Evolutionary conservation across 495 filamentous ascomycete species (phyloP).

Genomic region (Apodospora peruviana): DNA sequence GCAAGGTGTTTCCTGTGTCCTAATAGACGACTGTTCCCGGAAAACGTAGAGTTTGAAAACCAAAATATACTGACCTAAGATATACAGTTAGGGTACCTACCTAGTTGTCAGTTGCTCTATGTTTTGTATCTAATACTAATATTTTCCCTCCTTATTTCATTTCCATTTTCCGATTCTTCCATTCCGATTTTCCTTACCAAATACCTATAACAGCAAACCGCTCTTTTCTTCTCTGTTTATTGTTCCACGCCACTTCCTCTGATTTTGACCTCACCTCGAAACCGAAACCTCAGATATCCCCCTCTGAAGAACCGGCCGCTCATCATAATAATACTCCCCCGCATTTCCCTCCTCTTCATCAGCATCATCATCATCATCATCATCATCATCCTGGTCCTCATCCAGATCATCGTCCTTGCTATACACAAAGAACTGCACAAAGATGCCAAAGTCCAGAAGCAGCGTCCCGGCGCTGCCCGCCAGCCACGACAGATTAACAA

Average conservation of each 20-base stretch:
- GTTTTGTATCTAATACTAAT: not conserved
- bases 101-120: no score
- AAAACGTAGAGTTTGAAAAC: no score
- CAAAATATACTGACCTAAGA: no score
- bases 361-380: slow-evolving; percentile 1
- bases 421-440: slow-evolving; percentile 90
- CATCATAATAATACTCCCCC: slow-evolving; percentile 26
- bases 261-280: not conserved
- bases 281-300: slow-evolving; percentile 16
- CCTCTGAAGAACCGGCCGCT: slow-evolving; percentile 34
- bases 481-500: slow-evolving; percentile 85
- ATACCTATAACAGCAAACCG: not conserved
- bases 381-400: slow-evolving; percentile 9
- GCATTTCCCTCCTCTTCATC: slow-evolving; percentile 22
- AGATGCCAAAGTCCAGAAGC: slow-evolving; percentile 76
- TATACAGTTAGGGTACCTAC: no score
- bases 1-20: no score
- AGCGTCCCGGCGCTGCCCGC: slow-evolving; percentile 85
- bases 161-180: no score
- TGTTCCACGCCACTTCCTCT: not conserved
- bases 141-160: not conserved
- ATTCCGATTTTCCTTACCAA: slow-evolving; percentile 7
- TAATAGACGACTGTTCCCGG: no score
- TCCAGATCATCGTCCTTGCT: slow-evolving; percentile 25
- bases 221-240: not conserved